Conservation (phyloP, 805 yeast genomes). For the Candida lessepsii region DNA sequence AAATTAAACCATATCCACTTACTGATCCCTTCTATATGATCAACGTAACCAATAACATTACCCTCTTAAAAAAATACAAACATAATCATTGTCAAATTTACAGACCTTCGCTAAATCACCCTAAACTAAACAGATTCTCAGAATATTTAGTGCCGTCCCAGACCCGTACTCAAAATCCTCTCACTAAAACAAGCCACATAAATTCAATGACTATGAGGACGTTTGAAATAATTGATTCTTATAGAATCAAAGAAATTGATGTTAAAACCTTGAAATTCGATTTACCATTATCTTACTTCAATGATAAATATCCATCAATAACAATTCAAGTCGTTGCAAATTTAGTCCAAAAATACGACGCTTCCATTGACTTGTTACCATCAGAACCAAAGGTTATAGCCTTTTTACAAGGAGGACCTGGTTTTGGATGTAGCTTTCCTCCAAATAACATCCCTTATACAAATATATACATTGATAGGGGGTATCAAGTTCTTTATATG, state of each 20-base stretch:
- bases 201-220: constrained; percentile 8
- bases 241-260: constrained; percentile 19
- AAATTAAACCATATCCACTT: no score
- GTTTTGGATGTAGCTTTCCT: constrained; percentile 45
- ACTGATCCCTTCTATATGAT: no score
- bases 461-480: constrained; percentile 38
- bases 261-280: constrained; percentile 23
- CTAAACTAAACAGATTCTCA: not conserved
- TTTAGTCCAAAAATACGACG: constrained; percentile 31
- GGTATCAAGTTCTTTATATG: constrained; percentile 43
- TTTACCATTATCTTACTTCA: constrained; percentile 21
- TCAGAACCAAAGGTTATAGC: constrained; percentile 34
- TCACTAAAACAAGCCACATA: no score
- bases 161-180: not conserved
- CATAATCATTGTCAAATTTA: no score
- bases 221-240: constrained; percentile 22
- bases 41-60: no score
- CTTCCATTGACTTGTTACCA: constrained; percentile 22
- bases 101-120: no score
- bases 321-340: constrained; percentile 28
- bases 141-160: no score
- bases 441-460: constrained; percentile 22
- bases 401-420: constrained; percentile 57
- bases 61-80: no score
- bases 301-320: constrained; percentile 5